Evolutionary conservation across 768 basidiomycete species (phyloP).

Genomic region (Scleroderma bovista): DNA sequence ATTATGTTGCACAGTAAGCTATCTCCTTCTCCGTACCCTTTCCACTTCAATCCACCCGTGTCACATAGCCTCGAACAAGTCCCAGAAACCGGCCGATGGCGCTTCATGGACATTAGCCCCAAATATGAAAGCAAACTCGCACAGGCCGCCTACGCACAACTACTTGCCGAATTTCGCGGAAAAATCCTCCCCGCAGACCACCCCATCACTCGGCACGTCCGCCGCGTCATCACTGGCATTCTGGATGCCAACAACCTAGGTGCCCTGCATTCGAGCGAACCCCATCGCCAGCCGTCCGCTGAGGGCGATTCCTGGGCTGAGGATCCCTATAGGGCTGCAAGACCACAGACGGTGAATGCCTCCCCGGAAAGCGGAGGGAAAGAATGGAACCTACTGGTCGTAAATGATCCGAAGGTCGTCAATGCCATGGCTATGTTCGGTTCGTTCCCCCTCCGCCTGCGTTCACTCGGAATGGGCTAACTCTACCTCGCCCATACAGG

Average conservation of each 20-base stretch:
- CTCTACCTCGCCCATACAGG: conserved; percentile 32
- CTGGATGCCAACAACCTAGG: conserved; percentile 73
- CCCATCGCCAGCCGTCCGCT: conserved; percentile 1
- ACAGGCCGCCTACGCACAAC: conserved; percentile 34
- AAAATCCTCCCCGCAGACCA: conserved; percentile 63
- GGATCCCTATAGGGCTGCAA: conserved; percentile 13
- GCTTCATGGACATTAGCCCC: conserved; percentile 78
- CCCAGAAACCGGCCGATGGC: conserved; percentile 79
- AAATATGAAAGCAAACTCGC: conserved; percentile 52
- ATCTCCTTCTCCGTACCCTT: not conserved
- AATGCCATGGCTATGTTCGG: conserved; percentile 81
- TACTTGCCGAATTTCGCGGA: conserved; percentile 46
- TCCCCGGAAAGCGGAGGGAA: conserved; percentile 18
- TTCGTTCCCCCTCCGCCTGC: conserved; percentile 14
- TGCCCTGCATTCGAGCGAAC: conserved; percentile 29
- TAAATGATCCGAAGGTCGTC: conserved; percentile 60
- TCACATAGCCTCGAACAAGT: conserved; percentile 69
- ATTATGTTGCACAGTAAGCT: conserved; percentile 27
- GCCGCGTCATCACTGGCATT: conserved; percentile 60
- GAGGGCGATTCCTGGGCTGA: conserved; percentile 20
- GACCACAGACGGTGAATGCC: not conserved
- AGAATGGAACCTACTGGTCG: conserved; percentile 72
- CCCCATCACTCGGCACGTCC: conserved; percentile 61
- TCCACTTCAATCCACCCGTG: not conserved
- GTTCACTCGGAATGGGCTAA: not conserved